A percentile compares a stretch with the other conserved stretches of the same genome.
phyloP scores from a whole-genome alignment of 2,329 filamentous ascomycete genomes.

The Fonsecaea pugnacius region DNA sequence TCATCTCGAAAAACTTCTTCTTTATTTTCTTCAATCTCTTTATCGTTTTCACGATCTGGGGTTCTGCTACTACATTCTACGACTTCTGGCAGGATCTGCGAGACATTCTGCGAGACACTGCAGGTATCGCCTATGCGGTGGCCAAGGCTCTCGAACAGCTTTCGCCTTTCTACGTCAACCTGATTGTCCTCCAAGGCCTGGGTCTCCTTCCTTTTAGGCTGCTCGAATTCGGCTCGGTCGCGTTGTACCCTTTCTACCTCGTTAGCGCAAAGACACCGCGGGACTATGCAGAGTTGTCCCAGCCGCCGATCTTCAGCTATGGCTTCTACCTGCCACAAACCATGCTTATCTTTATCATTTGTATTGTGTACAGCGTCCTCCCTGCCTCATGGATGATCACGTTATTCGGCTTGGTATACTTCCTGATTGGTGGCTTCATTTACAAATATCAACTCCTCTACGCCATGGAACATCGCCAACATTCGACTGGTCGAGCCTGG shows the following conservation, averaged over 20 bases:
- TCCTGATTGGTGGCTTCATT: slow-evolving; percentile 77
- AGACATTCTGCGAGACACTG: slow-evolving; percentile 77
- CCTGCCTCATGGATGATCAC: slow-evolving; percentile 79
- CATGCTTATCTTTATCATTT: slow-evolving; percentile 91
- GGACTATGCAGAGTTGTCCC: slow-evolving; percentile 79
- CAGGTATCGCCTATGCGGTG: slow-evolving; percentile 73
- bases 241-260: slow-evolving; percentile 78
- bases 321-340: slow-evolving; percentile 94
- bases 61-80: slow-evolving; percentile 76
- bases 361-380: slow-evolving; percentile 89
- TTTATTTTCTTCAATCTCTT: slow-evolving; percentile 99
- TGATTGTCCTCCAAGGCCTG: slow-evolving; percentile 91
- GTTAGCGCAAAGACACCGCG: slow-evolving; percentile 83
- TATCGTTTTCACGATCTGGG: slow-evolving; percentile 87
- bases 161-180: slow-evolving; percentile 86
- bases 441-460: slow-evolving; percentile 98
- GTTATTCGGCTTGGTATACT: slow-evolving; percentile 78
- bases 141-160: slow-evolving; percentile 75
- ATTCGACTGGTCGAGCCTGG: slow-evolving; percentile 92
- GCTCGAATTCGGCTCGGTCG: slow-evolving; percentile 83
- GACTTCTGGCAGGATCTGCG: slow-evolving; percentile 66
- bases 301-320: slow-evolving; percentile 88
- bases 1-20: slow-evolving; percentile 99
- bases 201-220: slow-evolving; percentile 91
- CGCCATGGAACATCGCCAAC: slow-evolving; percentile 95